A percentile compares a stretch with the other conserved stretches of the same genome.
phyloP scores from a whole-genome alignment of 2,329 filamentous ascomycete species.

The Niveomyces coronatus region DNA sequence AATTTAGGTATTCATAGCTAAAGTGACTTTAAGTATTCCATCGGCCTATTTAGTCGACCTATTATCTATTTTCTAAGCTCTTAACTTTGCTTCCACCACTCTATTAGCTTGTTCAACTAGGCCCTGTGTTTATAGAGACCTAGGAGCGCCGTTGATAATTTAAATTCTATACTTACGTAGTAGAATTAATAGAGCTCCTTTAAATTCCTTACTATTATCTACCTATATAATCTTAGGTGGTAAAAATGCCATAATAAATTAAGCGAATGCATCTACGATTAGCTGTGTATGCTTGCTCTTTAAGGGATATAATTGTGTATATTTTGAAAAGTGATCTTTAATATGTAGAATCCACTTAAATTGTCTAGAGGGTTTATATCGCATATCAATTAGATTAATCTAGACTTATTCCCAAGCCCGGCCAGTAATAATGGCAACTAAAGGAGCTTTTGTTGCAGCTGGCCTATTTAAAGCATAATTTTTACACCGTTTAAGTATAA shows the following conservation, averaged over 20 bases:
- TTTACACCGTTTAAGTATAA: constrained; percentile 4
- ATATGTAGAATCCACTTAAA: constrained; percentile 8
- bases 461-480: constrained; percentile 4
- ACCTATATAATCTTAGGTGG: constrained; percentile 6
- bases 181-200: constrained; percentile 6
- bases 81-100: constrained; percentile 5
- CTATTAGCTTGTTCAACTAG: constrained; percentile 8
- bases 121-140: constrained; percentile 8
- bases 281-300: constrained; percentile 5
- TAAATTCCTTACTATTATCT: constrained; percentile 7
- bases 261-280: constrained; percentile 3
- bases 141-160: constrained; percentile 2
- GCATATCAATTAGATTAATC: constrained; percentile 7
- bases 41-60: constrained; percentile 3
- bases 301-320: constrained; percentile 4
- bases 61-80: constrained; percentile 10
- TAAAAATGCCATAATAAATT: constrained; percentile 6
- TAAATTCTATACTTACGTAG: constrained; percentile 7
- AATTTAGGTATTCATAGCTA: constrained; percentile 7
- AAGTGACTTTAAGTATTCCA: constrained; percentile 7
- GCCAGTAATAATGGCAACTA: constrained; percentile 4
- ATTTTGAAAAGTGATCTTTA: constrained; percentile 7
- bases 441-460: constrained; percentile 6
- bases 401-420: constrained; percentile 6
- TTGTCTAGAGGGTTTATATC: constrained; percentile 6